Evolutionary conservation across 768 basidiomycete genomes (phyloP).

Genomic region (Cystoderma amianthinum): DNA sequence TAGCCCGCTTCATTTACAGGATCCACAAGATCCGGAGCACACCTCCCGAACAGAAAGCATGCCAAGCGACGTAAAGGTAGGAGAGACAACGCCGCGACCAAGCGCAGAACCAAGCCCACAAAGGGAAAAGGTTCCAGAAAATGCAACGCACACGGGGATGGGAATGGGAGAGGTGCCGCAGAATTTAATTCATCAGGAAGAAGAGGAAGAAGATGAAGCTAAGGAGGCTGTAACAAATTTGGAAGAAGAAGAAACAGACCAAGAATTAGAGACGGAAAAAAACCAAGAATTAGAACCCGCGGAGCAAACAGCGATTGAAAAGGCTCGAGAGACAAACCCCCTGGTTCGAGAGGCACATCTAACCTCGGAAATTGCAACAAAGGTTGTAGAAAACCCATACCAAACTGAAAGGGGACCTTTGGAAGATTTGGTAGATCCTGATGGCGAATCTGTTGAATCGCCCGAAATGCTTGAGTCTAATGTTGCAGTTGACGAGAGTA

Average conservation of each 20-base stretch:
- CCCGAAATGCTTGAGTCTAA: slow-evolving; percentile 5
- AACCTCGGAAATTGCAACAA: too few species aligned
- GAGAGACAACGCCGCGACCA: too few species aligned
- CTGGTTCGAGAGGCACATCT: too few species aligned
- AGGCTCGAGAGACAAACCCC: slow-evolving; percentile 7
- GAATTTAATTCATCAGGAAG: slow-evolving; percentile 6
- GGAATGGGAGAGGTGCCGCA: neutral
- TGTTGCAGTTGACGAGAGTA: slow-evolving; percentile 12
- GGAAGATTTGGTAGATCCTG: neutral
- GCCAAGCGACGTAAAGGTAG: too few species aligned
- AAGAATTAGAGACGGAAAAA: slow-evolving; percentile 7
- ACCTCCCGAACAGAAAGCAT: too few species aligned
- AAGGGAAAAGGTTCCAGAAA: too few species aligned
- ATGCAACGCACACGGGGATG: too few species aligned
- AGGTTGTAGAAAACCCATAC: too few species aligned
- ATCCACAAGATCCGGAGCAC: too few species aligned
- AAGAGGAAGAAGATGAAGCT: slow-evolving; percentile 13
- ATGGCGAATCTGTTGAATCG: neutral
- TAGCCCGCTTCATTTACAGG: too few species aligned
- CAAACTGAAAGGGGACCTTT: too few species aligned
- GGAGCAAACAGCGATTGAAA: slow-evolving; percentile 2
- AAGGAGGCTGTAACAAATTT: slow-evolving; percentile 5
- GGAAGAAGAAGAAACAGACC: slow-evolving; percentile 8
- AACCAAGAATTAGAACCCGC: slow-evolving; percentile 5
- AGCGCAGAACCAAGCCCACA: too few species aligned